Evolutionary conservation across 371 early-diverging fungal species (phyloP).

Genomic region (Syncephalastrum contaminatum): DNA sequence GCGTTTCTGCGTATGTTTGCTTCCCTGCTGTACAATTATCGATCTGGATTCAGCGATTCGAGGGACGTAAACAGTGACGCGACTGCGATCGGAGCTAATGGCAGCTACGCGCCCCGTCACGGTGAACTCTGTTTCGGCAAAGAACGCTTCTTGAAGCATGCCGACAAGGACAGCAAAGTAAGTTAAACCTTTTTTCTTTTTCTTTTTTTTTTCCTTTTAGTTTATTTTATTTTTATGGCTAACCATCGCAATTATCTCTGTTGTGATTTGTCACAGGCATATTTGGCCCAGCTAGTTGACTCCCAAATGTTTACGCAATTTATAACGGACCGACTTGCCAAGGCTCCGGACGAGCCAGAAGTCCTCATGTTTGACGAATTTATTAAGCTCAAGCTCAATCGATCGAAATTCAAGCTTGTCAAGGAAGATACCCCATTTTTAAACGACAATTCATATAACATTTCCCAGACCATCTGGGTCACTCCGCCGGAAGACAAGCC

Average conservation of each 20-base stretch:
- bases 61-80: constrained; percentile 4
- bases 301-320: constrained; percentile 86
- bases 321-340: constrained; percentile 68
- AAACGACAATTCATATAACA: constrained; percentile 49
- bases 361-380: constrained; percentile 73
- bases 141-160: constrained; percentile 61
- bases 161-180: constrained; percentile 72
- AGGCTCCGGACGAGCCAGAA: constrained; percentile 68
- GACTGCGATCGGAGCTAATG: constrained; percentile 6
- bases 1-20: constrained; percentile 79
- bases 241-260: neutral
- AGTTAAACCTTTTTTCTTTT: constrained; percentile 4
- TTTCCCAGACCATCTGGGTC: constrained; percentile 49
- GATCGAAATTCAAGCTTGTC: constrained; percentile 70
- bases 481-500: constrained; percentile 29
- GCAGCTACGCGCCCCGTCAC: constrained; percentile 16
- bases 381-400: constrained; percentile 79
- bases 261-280: constrained; percentile 34
- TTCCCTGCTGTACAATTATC: constrained; percentile 72
- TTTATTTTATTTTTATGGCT: neutral
- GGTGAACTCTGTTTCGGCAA: constrained; percentile 48
- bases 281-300: constrained; percentile 60
- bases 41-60: constrained; percentile 48
- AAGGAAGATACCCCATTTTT: constrained; percentile 83
- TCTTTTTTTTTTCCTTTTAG: neutral